Base-by-base conservation (phyloP, 257 asterid genomes). In the Hygrophila difformis region DNA sequence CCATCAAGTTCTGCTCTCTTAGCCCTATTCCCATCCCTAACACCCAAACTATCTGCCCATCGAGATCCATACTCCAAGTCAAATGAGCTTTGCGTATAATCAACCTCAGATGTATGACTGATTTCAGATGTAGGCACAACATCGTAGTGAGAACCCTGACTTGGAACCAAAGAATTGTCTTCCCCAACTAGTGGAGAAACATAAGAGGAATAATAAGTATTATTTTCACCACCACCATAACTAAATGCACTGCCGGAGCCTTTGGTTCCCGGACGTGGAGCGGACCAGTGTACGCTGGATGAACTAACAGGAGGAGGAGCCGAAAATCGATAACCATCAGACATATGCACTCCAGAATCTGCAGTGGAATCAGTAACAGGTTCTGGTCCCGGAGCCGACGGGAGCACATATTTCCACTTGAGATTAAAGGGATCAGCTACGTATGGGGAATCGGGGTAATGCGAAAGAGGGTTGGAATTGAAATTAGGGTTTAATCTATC, bases 401-500 rank as follows among this genome's bases (percentile, higher is more conserved):
- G 75, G 49, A 18, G 49, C 12, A 65, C 48, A 47, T 63, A 84
- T 7, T 63, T 75, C 85, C 94, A 81, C n/a, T 71, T 31, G 26
- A 61, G 81, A 51, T 63, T 63, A 57, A 52, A 72, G 47, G 79
- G 61, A 10, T 71, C 62, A 1, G 18, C 61, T n/a, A 44, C 45
- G 56, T 70, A 79, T 0, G 70, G 49, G 7, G 68, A 44, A 28
- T 78, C 86, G 8, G 75, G 28, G 54, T 63, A 84, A n/a, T n/a
- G n/a, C 64, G 75, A 47, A 65, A 18, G 44, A 28, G 84, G 75
- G 70, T 51, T 68, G 19, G 84, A 51, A 63, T 39, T 47, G 44
- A 80, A 67, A 18, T 72, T 85, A 39, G 78, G 71, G 68, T 67
- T 72, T 59, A 67, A 49, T 49, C 93, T 71, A 62, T 78, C 89